Evolutionary conservation across 306 rosid genomes (phyloP).

Genomic region (Dicorynia guianensis): DNA sequence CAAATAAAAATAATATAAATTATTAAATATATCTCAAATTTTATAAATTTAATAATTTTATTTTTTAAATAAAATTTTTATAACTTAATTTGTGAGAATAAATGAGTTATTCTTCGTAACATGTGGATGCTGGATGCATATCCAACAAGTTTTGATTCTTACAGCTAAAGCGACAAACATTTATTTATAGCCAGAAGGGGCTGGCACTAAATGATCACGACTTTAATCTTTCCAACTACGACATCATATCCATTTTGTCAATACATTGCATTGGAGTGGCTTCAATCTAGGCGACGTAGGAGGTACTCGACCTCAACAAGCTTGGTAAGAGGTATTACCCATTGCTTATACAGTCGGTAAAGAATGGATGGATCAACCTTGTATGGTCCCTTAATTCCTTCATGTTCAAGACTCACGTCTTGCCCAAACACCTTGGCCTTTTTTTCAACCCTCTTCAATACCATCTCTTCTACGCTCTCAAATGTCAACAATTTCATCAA

Average conservation of each 20-base stretch:
- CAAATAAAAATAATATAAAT: too few relatives aligned
- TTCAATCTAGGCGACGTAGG: constrained; percentile 68
- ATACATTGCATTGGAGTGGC: constrained; percentile 6
- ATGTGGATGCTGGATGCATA: too few relatives aligned
- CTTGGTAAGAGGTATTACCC: constrained; percentile 93
- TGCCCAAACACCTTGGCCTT: constrained; percentile 80
- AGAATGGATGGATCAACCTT: constrained; percentile 72
- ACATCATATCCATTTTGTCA: constrained; percentile 21
- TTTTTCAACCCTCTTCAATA: constrained; percentile 82
- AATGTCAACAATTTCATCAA: constrained; percentile 87
- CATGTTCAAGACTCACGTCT: constrained; percentile 50
- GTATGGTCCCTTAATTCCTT: constrained; percentile 28
- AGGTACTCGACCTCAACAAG: constrained; percentile 87
- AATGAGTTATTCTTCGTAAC: too few relatives aligned
- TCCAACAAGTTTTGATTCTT: too few relatives aligned
- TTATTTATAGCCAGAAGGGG: neutral
- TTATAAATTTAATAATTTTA: too few relatives aligned
- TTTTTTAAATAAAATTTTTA: too few relatives aligned
- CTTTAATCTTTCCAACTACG: constrained; percentile 7
- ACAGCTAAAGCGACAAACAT: too few relatives aligned
- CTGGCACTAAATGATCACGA: neutral
- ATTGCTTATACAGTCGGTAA: constrained; percentile 63
- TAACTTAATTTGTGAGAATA: too few relatives aligned
- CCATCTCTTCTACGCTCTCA: constrained; percentile 70
- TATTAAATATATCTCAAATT: too few relatives aligned